Evolutionary conservation across 2,329 filamentous ascomycete species (phyloP), one percentile per base, ranked within the genome.

Genomic region (Zymoseptoria brevis): DNA sequence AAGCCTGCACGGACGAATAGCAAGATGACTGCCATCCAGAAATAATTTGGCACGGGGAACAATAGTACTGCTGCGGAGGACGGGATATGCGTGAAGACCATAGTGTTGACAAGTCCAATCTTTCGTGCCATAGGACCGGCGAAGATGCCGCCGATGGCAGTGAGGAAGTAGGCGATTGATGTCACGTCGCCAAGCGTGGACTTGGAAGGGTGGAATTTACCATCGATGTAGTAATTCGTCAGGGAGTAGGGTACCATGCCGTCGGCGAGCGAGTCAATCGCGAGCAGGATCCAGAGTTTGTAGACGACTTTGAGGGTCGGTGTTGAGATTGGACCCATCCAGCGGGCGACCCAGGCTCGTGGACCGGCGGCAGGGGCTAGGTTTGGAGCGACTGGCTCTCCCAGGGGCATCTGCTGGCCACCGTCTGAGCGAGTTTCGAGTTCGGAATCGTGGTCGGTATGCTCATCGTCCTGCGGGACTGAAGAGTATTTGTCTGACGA

Each of bases 231-330:
- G 69, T 82, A 84, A 58, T 79, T 83, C 63, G 83, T 80, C 30
- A 75, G 66, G 8, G 74, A 73, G 65, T 73, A 74, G 16, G 73
- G 83, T 3, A 85, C 86, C 70, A 92, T 80, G 1, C 88, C 88
- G 19, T 72, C 70, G 1, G 86, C 87, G 58, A 90, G 81, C 0
- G 84, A 82, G 70, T 91, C 88, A 5, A 90, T 68, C 1, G 80
- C 81, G 66, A 90, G 87, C 1, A 93, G 75, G 7, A 87, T 72
- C 68, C 85, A 87, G 0, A 93, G 77, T 54, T 84, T 82, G 55
- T 81, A 70, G 5, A 88, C 75, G 29, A 85, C 77, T 0, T 74
- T 67, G 6, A 79, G 74, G 41, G 80, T 85, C n/a, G 81, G 75
- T 2, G 72, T 73, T 4, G 83, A 84, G 19, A 90, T 83, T 1